phyloP scores from a whole-genome alignment of 768 basidiomycete genomes.

The Trametes cingulata region DNA sequence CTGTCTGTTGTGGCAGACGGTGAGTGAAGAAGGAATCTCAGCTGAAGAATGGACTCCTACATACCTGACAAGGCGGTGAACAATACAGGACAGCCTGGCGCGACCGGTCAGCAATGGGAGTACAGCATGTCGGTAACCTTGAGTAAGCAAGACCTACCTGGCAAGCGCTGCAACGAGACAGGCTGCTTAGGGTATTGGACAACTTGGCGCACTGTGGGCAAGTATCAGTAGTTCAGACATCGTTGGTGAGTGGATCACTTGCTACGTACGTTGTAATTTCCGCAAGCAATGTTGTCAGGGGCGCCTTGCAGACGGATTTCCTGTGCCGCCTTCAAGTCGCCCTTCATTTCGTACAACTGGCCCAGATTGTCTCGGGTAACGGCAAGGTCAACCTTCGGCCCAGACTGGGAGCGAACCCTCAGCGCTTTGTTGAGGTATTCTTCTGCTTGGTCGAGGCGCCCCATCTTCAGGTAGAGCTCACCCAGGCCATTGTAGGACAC shows the following conservation, averaged over 20 bases:
- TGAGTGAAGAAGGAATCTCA: neutral
- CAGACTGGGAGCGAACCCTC: slow-evolving; percentile 27
- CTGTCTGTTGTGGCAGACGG: slow-evolving; percentile 10
- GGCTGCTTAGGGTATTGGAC: neutral
- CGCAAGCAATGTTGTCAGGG: slow-evolving; percentile 32
- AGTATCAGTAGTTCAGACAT: neutral
- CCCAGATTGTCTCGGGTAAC: slow-evolving; percentile 42
- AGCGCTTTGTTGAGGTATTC: slow-evolving; percentile 36
- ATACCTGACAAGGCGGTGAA: slow-evolving; percentile 12
- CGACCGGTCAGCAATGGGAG: neutral
- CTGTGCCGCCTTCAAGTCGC: slow-evolving; percentile 34
- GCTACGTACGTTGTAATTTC: slow-evolving; percentile 29
- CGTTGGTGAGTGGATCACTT: neutral
- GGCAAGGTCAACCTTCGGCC: slow-evolving; percentile 35
- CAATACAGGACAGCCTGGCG: slow-evolving; percentile 11
- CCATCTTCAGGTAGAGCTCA: slow-evolving; percentile 38
- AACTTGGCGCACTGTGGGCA: neutral
- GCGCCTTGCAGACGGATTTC: slow-evolving; percentile 31
- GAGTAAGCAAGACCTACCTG: neutral
- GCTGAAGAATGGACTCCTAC: too few species aligned
- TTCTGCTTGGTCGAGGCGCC: slow-evolving; percentile 39
- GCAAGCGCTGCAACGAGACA: slow-evolving; percentile 8
- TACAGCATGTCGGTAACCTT: neutral
- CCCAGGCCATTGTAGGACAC: slow-evolving; percentile 38
- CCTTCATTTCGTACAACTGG: slow-evolving; percentile 37